Evolutionary conservation across 257 asterid species (phyloP), one percentile per base, ranked within the genome.

Genomic region (Mitragyna speciosa): DNA sequence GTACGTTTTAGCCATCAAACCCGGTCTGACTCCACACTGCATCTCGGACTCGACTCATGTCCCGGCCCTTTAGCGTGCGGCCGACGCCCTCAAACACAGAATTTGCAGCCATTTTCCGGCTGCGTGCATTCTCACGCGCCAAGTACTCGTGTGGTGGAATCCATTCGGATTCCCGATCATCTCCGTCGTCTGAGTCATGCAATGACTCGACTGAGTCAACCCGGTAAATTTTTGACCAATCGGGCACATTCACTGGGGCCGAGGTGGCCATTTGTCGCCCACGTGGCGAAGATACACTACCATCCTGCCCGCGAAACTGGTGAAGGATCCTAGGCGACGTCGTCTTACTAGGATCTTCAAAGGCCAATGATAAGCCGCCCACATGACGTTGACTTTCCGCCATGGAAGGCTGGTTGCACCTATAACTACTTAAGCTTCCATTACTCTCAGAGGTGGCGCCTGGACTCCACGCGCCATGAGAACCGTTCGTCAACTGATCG

Each of bases 21-120:
- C 97, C 96, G 71, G 98, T 94, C 79, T 91, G 98, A 77, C 95
- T 93, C 98, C 98, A 94, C 8, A 93, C 98, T 0, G 97, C 97
- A 54, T 94, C 98, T 16, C 98, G 85, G 12, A 94, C 98, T 54
- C 98, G 90, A 68, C 98, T 93, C 93, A 91, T 0, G 72, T 93
- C 98, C 30, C 98, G 88, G 0, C 98, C 98, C 87, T 94, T 94
- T 11, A 94, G 89, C 0, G 97, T 94, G 0, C 97, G 84, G 0
- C 97, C 98, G n/a, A 89, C 95, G 0, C 98, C 98, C 75, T 90
- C 97, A 4, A 90, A 90, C 26, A 89, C 96, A 9, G 96, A 93
- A 80, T 89, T 84, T 0, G 94, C 87, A 0, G 90, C 91, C 16
- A 73, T 51, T 51, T 76, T 83, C 33, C 92, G 81, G 84, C 92